These are phyloP conservation scores for Scutellaria barbata DNA, from an alignment of 257 asterid species.

Conservation along the genomic window DNA sequence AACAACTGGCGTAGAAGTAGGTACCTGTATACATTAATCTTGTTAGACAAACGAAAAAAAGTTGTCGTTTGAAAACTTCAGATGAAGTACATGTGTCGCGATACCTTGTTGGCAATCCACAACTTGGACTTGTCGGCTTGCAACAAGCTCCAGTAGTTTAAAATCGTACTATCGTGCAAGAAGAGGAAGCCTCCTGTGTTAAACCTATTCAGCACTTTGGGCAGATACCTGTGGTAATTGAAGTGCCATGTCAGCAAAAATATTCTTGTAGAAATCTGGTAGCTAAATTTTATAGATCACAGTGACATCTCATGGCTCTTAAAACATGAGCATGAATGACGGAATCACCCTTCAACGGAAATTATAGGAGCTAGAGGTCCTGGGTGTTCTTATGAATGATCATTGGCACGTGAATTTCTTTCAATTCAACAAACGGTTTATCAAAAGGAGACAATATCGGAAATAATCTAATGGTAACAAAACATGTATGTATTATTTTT, in stretches of 20 bases:
- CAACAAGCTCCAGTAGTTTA: constrained; percentile 55
- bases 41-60: constrained; percentile 3
- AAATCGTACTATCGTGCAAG: constrained; percentile 48
- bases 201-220: constrained; percentile 39
- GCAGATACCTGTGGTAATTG: constrained; percentile 40
- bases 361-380: too few species aligned
- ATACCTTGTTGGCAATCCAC: constrained; percentile 59
- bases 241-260: neutral
- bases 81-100: neutral
- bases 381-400: too few species aligned
- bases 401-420: too few species aligned
- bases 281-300: neutral
- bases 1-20: constrained; percentile 34
- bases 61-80: neutral
- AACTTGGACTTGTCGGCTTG: constrained; percentile 52
- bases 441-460: too few species aligned
- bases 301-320: too few species aligned
- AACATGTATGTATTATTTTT: neutral
- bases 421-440: too few species aligned
- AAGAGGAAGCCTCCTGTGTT: constrained; percentile 49
- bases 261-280: neutral
- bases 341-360: too few species aligned
- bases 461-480: too few species aligned
- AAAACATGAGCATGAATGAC: too few species aligned
- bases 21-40: constrained; percentile 34